Evolutionary conservation across 2,329 filamentous ascomycete genomes (phyloP).

Genomic region (Calonectria multiphialidica): DNA sequence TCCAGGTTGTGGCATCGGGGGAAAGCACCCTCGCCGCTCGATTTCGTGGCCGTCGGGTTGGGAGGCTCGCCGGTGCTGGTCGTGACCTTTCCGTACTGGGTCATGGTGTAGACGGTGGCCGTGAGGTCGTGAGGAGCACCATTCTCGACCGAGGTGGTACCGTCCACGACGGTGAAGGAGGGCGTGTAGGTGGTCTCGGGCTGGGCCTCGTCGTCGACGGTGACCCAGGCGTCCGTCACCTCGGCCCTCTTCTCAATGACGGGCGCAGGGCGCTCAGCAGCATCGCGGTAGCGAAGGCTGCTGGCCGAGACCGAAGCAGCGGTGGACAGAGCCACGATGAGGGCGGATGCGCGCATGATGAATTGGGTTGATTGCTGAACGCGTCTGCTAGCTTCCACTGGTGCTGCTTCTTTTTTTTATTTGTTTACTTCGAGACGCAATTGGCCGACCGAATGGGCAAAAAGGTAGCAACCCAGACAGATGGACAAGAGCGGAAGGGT

Average conservation of each 20-base stretch:
- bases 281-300: constrained; percentile 32
- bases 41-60: constrained; percentile 56
- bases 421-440: constrained; percentile 14
- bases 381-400: constrained; percentile 3
- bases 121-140: constrained; percentile 61
- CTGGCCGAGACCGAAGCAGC: constrained; percentile 38
- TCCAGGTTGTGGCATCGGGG: constrained; percentile 62
- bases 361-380: not conserved
- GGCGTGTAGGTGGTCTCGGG: constrained; percentile 63
- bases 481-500: constrained; percentile 33
- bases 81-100: constrained; percentile 50
- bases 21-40: constrained; percentile 61
- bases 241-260: constrained; percentile 43
- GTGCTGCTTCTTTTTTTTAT: not conserved
- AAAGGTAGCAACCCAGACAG: not conserved
- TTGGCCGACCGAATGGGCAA: constrained; percentile 20
- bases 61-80: constrained; percentile 59
- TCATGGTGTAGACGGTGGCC: constrained; percentile 55
- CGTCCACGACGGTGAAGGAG: constrained; percentile 58
- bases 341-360: constrained; percentile 48
- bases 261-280: constrained; percentile 26
- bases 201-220: constrained; percentile 60
- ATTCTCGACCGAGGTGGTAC: constrained; percentile 54
- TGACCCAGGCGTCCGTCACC: constrained; percentile 64
- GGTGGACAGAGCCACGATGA: constrained; percentile 48